Evolutionary conservation across 2,329 filamentous ascomycete genomes (phyloP), one percentile per base, ranked within the genome.

Genomic region (Paecilomyces niveus): DNA sequence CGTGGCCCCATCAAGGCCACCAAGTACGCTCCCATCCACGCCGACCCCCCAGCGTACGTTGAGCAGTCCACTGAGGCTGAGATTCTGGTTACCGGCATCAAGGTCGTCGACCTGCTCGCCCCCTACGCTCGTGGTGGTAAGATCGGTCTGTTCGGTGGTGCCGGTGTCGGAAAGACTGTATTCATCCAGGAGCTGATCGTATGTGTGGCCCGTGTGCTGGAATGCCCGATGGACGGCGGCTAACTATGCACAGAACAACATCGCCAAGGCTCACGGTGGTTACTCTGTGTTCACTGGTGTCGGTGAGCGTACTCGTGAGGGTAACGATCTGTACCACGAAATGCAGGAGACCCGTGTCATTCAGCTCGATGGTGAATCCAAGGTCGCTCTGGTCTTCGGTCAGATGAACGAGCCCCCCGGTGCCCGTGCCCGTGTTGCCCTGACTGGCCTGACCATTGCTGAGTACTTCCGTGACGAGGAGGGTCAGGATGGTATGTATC

Each of bases 251-350:
- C 68, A 88, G 85, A 99, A 99, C 92, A 99, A 99, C 89, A 97
- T 99, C 77, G 94, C 94, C 83, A 97, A 97, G 88, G 94, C 94
- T 72, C 94, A 99, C 85, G 94, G 94, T 96, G 94, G 94, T 96
- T 99, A 96, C 90, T 99, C 94, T 69, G 94, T 99, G 78, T 99
- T 99, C 89, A 96, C 92, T 77, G 94, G 94, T 93, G 94, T 99
- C 82, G 94, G 94, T 80, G 94, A 99, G 89, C 93, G 94, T 85
- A 99, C 94, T 78, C 94, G 94, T 91, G 94, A 99, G 88, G 94
- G 94, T 87, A 99, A 99, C 88, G 94, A 99, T 88, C 81, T 99
- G 85, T 99, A 99, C 89, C 93, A 99, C 84, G 94, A 99, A 87
- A 99, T 99, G 94, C 94, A 97, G 85, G 93, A 99, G 84, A 99